These are phyloP conservation scores for Boletus subparvulus DNA, from an alignment of 768 basidiomycete species.

Conservation along the genomic window DNA sequence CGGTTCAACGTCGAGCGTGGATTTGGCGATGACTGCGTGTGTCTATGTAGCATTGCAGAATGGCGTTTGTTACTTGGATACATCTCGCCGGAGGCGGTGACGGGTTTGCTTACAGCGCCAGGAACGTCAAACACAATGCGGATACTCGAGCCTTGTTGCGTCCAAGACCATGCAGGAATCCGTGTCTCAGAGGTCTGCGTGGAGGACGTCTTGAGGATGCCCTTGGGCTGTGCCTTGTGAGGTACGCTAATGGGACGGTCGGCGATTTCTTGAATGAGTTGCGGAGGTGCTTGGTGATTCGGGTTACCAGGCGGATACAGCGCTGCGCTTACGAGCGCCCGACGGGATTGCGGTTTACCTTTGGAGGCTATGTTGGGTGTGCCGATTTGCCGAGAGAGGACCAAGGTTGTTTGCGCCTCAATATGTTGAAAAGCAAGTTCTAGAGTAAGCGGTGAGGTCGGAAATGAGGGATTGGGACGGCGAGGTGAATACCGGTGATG, in stretches of 20 bases:
- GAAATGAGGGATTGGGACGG: not conserved
- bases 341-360: slow-evolving; percentile 61
- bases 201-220: slow-evolving; percentile 41
- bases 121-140: slow-evolving; percentile 55
- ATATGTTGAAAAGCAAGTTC: slow-evolving; percentile 70
- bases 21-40: slow-evolving; percentile 40
- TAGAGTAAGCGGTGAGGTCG: slow-evolving; percentile 29
- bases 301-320: slow-evolving; percentile 34
- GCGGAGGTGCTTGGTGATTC: slow-evolving; percentile 9
- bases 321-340: slow-evolving; percentile 51
- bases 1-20: slow-evolving; percentile 66
- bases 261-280: slow-evolving; percentile 34
- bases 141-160: slow-evolving; percentile 41
- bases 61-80: slow-evolving; percentile 4
- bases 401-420: slow-evolving; percentile 57
- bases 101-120: slow-evolving; percentile 46
- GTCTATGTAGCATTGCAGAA: slow-evolving; percentile 38
- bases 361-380: slow-evolving; percentile 79
- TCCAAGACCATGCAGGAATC: slow-evolving; percentile 55
- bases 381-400: slow-evolving; percentile 65
- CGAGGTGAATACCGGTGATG: slow-evolving; percentile 51
- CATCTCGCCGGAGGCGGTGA: slow-evolving; percentile 3
- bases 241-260: slow-evolving; percentile 42
- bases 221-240: slow-evolving; percentile 33
- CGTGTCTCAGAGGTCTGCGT: slow-evolving; percentile 4